phyloP scores from a whole-genome alignment of 108 stramenopile species.

The Skeletonema grethae region DNA sequence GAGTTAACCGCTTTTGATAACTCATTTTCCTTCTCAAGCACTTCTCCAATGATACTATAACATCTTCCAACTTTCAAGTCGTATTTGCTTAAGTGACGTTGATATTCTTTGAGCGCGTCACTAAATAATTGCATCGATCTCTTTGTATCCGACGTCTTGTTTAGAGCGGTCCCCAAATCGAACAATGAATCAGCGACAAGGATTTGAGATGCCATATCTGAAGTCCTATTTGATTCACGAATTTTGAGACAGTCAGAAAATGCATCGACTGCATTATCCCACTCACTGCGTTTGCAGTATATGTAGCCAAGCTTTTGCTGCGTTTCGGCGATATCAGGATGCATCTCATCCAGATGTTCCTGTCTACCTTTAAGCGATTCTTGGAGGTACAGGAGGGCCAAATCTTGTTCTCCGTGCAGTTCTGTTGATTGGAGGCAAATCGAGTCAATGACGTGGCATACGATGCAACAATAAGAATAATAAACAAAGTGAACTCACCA shows the following conservation, averaged over 20 bases:
- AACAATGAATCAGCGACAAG: constrained; percentile 45
- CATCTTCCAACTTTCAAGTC: constrained; percentile 44
- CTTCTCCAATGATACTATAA: constrained; percentile 34
- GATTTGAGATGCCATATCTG: constrained; percentile 24
- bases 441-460: background rate
- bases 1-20: constrained; percentile 24
- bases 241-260: constrained; percentile 44
- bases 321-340: constrained; percentile 27
- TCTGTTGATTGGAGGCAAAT: constrained; percentile 7
- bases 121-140: constrained; percentile 36
- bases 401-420: constrained; percentile 25
- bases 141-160: constrained; percentile 32
- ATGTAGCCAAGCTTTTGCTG: constrained; percentile 39
- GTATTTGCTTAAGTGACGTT: constrained; percentile 31
- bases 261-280: constrained; percentile 28
- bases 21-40: constrained; percentile 39
- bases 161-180: constrained; percentile 39
- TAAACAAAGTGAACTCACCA: constrained; percentile 12
- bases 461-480: background rate
- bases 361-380: constrained; percentile 30
- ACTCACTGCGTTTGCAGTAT: constrained; percentile 32
- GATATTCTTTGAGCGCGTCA: constrained; percentile 48
- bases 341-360: constrained; percentile 25
- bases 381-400: constrained; percentile 34
- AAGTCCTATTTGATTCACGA: constrained; percentile 28